A percentile compares a stretch with the other conserved stretches of the same genome.
Conservation (phyloP, 345 rosid genomes). For the Erucastrum elatum region DNA sequence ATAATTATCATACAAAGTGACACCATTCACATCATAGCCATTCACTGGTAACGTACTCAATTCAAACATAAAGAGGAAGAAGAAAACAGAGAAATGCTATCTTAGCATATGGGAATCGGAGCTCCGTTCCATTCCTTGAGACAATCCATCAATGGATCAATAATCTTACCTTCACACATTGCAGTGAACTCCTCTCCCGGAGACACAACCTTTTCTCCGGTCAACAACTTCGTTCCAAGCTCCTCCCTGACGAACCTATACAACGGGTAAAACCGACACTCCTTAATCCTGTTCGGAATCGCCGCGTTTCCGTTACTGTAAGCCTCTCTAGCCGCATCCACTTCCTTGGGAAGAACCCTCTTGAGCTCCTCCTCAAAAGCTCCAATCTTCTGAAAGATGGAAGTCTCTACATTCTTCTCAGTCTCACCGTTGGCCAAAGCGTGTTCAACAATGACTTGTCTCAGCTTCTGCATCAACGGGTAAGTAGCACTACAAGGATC, state of each 20-base stretch:
- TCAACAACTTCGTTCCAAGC: constrained; percentile 52
- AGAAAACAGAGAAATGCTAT: constrained; percentile 8
- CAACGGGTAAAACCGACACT: constrained; percentile 70
- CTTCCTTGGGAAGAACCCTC: constrained; percentile 56
- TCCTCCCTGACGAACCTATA: constrained; percentile 64
- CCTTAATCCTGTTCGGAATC: constrained; percentile 57
- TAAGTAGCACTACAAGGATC: constrained; percentile 67
- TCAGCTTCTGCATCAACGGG: constrained; percentile 61
- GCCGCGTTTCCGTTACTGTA: constrained; percentile 46
- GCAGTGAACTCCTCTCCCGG: constrained; percentile 77
- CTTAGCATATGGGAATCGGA: constrained; percentile 58
- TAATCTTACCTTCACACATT: constrained; percentile 59
- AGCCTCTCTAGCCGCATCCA: constrained; percentile 51
- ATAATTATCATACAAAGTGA: constrained; percentile 13
- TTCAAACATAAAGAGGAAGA: neutral
- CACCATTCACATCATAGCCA: constrained; percentile 21
- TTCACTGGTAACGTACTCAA: neutral
- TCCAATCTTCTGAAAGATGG: constrained; percentile 65
- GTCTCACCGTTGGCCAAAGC: constrained; percentile 54
- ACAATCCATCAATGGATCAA: constrained; percentile 70
- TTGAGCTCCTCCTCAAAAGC: constrained; percentile 59
- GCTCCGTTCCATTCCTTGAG: constrained; percentile 76
- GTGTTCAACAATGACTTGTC: constrained; percentile 63
- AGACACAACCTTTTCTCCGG: constrained; percentile 60
- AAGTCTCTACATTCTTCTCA: constrained; percentile 50